Percentiles rank a stretch among this genome's conserved stretches.
Evolutionary conservation across 345 rosid species (phyloP).

Genomic region (Camelina laxa): DNA sequence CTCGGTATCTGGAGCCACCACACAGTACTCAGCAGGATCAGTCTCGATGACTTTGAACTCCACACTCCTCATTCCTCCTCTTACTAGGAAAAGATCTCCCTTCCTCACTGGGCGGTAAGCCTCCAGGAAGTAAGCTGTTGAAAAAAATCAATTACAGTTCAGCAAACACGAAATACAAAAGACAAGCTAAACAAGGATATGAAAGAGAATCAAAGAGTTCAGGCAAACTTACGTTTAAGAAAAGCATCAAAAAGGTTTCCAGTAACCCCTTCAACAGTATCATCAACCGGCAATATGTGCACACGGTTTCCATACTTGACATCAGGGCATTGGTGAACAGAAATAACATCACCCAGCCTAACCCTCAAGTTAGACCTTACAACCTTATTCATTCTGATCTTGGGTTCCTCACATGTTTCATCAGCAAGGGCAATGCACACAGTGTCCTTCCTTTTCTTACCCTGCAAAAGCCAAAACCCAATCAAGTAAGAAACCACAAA

Average conservation of each 20-base stretch:
- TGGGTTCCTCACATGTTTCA: constrained; percentile 82
- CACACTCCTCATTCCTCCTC: constrained; percentile 98
- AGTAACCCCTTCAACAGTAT: constrained; percentile 87
- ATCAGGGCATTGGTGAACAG: constrained; percentile 90
- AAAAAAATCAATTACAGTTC: constrained; percentile 15
- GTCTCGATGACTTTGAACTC: constrained; percentile 92
- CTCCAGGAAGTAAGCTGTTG: constrained; percentile 86
- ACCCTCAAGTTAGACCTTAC: constrained; percentile 90
- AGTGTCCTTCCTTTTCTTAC: constrained; percentile 86
- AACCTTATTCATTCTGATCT: constrained; percentile 88
- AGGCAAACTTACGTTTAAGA: constrained; percentile 74
- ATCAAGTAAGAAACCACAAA: background rate
- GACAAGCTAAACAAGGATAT: background rate
- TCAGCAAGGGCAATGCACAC: constrained; percentile 88
- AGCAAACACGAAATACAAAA: constrained; percentile 16
- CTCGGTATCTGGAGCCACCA: constrained; percentile 96
- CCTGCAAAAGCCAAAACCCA: constrained; percentile 47
- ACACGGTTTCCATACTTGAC: constrained; percentile 95
- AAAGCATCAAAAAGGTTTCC: constrained; percentile 95
- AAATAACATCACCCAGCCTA: constrained; percentile 86
- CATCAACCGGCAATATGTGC: constrained; percentile 91
- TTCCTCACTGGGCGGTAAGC: constrained; percentile 98
- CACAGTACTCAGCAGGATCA: constrained; percentile 89
- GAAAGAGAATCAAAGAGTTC: background rate
- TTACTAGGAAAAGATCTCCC: constrained; percentile 92